Conservation (phyloP, 2,329 filamentous ascomycete species). For the Bipolaris victoriae region DNA sequence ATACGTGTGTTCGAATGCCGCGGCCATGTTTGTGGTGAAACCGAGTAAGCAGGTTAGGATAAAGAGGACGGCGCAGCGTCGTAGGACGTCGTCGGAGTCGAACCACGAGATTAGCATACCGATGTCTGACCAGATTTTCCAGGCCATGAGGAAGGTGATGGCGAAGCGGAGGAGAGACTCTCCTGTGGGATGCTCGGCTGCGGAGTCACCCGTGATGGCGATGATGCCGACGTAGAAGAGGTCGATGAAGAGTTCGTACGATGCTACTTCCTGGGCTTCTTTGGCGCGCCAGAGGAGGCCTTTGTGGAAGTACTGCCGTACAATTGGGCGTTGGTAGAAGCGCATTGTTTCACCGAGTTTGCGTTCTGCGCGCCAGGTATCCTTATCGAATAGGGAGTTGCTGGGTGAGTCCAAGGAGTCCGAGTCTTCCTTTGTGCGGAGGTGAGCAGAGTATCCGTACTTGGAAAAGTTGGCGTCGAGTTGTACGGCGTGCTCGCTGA, state of each 20-base stretch:
- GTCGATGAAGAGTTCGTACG: constrained; percentile 70
- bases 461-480: constrained; percentile 67
- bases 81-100: constrained; percentile 65
- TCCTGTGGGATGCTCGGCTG: constrained; percentile 62
- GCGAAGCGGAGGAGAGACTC: constrained; percentile 64
- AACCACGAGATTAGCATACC: constrained; percentile 66
- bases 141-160: constrained; percentile 67
- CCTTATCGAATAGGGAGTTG: constrained; percentile 40
- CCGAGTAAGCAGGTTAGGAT: constrained; percentile 67
- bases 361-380: constrained; percentile 46
- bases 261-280: constrained; percentile 65
- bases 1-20: constrained; percentile 62
- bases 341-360: constrained; percentile 57
- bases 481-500: constrained; percentile 61
- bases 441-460: constrained; percentile 66
- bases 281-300: constrained; percentile 68
- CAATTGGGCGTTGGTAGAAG: constrained; percentile 64
- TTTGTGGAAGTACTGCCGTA: constrained; percentile 71
- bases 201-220: constrained; percentile 67
- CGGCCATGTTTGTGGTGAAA: constrained; percentile 67
- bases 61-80: constrained; percentile 65
- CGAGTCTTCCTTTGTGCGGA: constrained; percentile 50
- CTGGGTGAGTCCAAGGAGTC: constrained; percentile 13
- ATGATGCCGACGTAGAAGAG: constrained; percentile 69
- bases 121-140: constrained; percentile 69